phyloP scores from a whole-genome alignment of 306 rosid genomes.

The Acacia acuminata region DNA sequence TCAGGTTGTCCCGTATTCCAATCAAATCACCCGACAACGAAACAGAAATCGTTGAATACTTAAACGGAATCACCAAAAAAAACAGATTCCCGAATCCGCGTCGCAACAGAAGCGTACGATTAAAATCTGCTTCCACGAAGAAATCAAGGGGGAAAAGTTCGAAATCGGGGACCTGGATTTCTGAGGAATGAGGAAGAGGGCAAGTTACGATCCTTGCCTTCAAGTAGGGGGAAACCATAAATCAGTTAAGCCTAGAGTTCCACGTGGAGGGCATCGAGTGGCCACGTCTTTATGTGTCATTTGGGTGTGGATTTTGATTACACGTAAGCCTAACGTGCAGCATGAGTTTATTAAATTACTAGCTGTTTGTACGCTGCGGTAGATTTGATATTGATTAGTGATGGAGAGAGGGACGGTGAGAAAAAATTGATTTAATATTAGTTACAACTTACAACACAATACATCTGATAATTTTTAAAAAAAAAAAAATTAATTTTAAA shows the following conservation, averaged over 20 bases:
- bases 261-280: slow-evolving; percentile 29
- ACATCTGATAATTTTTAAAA: no score
- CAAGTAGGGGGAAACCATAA: not conserved
- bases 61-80: not conserved
- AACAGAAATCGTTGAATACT: not conserved
- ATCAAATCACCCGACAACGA: not conserved
- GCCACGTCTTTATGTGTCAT: not conserved
- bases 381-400: not conserved
- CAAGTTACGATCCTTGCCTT: slow-evolving; percentile 17
- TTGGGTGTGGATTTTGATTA: not conserved
- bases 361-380: not conserved
- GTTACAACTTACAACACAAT: no score
- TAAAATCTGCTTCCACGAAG: not conserved
- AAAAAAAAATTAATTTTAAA: no score
- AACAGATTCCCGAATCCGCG: not conserved
- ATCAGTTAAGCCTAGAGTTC: not conserved
- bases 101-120: not conserved
- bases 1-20: not conserved
- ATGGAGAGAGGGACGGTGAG: no score
- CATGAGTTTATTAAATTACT: not conserved
- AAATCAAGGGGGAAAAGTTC: not conserved
- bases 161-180: no score
- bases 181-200: not conserved
- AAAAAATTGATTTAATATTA: no score
- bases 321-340: slow-evolving; percentile 16